Base-by-base conservation (phyloP, 306 rosid species). In the Fragaria ananassa region DNA sequence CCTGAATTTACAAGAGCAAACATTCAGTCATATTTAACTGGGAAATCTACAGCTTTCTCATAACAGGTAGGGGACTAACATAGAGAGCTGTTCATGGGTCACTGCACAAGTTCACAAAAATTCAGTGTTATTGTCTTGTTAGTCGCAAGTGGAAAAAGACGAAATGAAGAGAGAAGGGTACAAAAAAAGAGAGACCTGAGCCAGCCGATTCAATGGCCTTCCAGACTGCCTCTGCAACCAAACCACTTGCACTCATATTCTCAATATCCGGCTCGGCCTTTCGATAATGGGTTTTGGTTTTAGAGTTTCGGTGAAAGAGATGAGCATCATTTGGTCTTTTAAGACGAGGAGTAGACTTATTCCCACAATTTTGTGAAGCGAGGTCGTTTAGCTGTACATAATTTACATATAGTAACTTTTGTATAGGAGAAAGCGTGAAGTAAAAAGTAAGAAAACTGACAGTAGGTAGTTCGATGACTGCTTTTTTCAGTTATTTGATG, bases 181-280 rank as follows among this genome's bases (percentile, higher is more conserved):
- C 10, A 50, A 62, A n/a, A 19, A 27, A 51, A 14, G 8, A 57
- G 44, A 14, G 41, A 87, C 89, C 85, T 76, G 81, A 80, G 65
- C 72, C 71, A 70, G 80, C 78, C 19, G 87, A 84, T 41, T 77
- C 83, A 44, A 88, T 80, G 75, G 82, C 76, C 67, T 78, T 78
- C 90, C 92, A 86, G 77, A 86, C 75, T 10, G 76, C 79, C 42
- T 86, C 86, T 12, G 88, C 91, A 13, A 77, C 89, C 74, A 75
- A 46, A 73, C 64, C 41, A 71, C 87, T 70, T 49, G 84, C 76
- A 61, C 84, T 71, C 91, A 87, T 81, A 1, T 60, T 70, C 71
- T 44, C 57, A 17, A 23, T 2, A 5, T 37, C 41, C 41, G 8
- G 41, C 41, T 37, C 41, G 41, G 41, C 8, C 41, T 37, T 2